These are phyloP conservation scores for Sordariomycetes sp. DNA, from an alignment of 2,329 filamentous ascomycete genomes.

Conservation along the genomic window DNA sequence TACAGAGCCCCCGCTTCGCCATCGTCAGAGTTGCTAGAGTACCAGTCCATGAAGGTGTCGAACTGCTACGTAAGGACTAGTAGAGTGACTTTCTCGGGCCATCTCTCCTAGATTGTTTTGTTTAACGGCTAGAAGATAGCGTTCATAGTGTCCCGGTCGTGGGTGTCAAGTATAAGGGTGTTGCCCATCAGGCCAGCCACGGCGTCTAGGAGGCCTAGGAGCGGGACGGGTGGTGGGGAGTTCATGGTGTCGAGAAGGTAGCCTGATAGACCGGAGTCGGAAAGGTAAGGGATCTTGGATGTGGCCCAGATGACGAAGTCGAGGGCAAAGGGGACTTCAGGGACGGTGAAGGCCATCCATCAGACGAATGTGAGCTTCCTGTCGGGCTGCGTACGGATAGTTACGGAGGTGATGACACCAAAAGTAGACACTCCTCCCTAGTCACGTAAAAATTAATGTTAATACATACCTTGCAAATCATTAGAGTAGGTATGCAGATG, in stretches of 20 bases:
- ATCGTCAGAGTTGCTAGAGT: background rate
- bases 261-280: too few relatives aligned
- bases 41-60: too few relatives aligned
- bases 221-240: too few relatives aligned
- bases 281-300: too few relatives aligned
- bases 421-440: slow-evolving; percentile 38
- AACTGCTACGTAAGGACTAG: background rate
- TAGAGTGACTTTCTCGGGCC: background rate
- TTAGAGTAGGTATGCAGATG: slow-evolving; percentile 1
- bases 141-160: background rate
- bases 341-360: background rate
- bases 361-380: background rate
- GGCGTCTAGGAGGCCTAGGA: background rate
- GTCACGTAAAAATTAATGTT: background rate
- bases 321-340: too few relatives aligned
- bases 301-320: too few relatives aligned
- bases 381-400: slow-evolving; percentile 29
- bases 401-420: slow-evolving; percentile 37
- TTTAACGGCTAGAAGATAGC: background rate
- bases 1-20: slow-evolving; percentile 7
- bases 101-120: background rate
- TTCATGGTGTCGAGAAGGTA: too few relatives aligned
- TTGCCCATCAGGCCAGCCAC: slow-evolving; percentile 23
- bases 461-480: too few relatives aligned
- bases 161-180: background rate